Conservation (phyloP, 495 filamentous ascomycete species). For the Platismatia glauca region DNA sequence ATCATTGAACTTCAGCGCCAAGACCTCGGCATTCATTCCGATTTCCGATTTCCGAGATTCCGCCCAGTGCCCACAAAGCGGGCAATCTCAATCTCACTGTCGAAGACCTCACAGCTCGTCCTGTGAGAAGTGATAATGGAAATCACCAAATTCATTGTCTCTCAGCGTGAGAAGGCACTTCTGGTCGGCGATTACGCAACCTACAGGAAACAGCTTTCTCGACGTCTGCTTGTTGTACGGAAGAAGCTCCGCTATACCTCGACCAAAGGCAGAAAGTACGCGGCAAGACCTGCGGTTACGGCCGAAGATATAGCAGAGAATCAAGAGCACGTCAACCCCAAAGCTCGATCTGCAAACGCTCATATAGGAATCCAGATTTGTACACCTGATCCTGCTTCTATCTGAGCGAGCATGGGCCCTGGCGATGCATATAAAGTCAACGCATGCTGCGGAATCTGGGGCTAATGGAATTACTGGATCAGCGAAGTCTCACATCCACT, state of each 20-base stretch:
- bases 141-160: constrained; percentile 74
- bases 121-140: constrained; percentile 52
- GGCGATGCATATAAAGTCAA: constrained; percentile 86
- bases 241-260: constrained; percentile 77
- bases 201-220: constrained; percentile 71
- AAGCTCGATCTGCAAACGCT: neutral
- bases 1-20: neutral
- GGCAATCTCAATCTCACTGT: neutral
- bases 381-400: constrained; percentile 69
- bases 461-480: constrained; percentile 67
- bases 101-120: neutral
- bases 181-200: constrained; percentile 81
- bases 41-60: too few species aligned
- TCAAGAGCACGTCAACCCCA: constrained; percentile 48
- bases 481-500: constrained; percentile 77
- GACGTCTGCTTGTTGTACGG: constrained; percentile 71
- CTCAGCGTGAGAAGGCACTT: constrained; percentile 67
- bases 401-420: constrained; percentile 94
- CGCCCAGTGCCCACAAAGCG: too few species aligned
- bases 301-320: constrained; percentile 68
- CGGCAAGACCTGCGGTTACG: constrained; percentile 59
- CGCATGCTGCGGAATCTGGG: constrained; percentile 62
- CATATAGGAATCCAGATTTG: constrained; percentile 48
- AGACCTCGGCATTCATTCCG: neutral
- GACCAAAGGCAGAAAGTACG: constrained; percentile 76